phyloP scores from a whole-genome alignment of 305 asterid genomes.

The Ilex paraguariensis region DNA sequence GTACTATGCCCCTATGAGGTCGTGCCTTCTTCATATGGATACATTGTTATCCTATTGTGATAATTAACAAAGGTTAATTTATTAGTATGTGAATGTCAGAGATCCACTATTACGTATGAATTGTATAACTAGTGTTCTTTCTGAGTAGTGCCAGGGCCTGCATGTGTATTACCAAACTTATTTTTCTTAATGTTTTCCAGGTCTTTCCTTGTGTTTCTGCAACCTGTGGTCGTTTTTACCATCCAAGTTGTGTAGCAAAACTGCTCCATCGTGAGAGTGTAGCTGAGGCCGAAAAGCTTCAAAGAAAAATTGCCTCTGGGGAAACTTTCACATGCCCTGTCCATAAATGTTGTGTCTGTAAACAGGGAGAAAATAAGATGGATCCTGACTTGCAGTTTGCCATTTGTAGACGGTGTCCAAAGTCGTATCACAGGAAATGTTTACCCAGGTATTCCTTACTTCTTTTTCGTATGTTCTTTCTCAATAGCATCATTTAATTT shows the following conservation, averaged over 20 bases:
- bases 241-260: slow-evolving; percentile 64
- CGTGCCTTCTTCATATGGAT: not conserved
- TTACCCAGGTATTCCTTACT: slow-evolving; percentile 64
- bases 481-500: not conserved
- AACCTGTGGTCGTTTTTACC: slow-evolving; percentile 77
- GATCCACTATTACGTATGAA: not conserved
- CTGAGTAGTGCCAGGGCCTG: not conserved
- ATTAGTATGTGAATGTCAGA: not conserved
- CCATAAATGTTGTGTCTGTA: slow-evolving; percentile 64
- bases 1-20: too few species aligned
- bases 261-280: slow-evolving; percentile 55
- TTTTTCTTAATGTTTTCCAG: slow-evolving; percentile 28
- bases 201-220: slow-evolving; percentile 78
- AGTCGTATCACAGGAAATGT: slow-evolving; percentile 85
- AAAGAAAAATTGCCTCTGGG: slow-evolving; percentile 50
- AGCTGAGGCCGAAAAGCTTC: slow-evolving; percentile 40
- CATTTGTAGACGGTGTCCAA: slow-evolving; percentile 92
- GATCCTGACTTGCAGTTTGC: slow-evolving; percentile 62
- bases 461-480: not conserved
- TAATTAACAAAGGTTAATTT: not conserved
- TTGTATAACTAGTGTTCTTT: too few species aligned
- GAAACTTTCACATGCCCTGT: slow-evolving; percentile 69
- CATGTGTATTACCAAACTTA: not conserved
- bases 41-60: not conserved
- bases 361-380: slow-evolving; percentile 60